Conservation (phyloP, 192 early-diverging fungal genomes). For the Mortierella antarctica region DNA sequence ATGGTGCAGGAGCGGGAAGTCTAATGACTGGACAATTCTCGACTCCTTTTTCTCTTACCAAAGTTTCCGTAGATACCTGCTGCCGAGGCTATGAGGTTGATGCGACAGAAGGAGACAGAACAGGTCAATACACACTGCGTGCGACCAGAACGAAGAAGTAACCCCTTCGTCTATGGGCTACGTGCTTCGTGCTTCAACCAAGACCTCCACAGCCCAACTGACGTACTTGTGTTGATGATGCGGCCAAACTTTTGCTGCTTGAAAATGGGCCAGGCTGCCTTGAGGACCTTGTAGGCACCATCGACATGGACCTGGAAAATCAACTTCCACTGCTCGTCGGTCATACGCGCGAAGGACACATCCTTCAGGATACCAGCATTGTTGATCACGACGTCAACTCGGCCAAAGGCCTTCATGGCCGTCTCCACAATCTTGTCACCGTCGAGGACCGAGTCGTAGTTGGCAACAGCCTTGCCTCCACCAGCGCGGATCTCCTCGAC, state of each 20-base stretch:
- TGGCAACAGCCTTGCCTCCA: slow-evolving; percentile 94
- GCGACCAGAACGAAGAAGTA: neutral
- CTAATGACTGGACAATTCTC: neutral
- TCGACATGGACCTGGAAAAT: slow-evolving; percentile 92
- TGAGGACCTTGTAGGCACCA: slow-evolving; percentile 95
- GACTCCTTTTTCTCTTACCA: slow-evolving; percentile 60
- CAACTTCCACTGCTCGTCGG: slow-evolving; percentile 97
- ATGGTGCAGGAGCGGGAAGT: neutral
- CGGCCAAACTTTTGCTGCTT: slow-evolving; percentile 95
- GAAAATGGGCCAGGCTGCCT: slow-evolving; percentile 97
- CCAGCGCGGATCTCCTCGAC: slow-evolving; percentile 80
- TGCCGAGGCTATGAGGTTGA: slow-evolving; percentile 88
- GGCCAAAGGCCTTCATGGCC: slow-evolving; percentile 94
- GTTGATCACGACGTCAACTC: slow-evolving; percentile 96
- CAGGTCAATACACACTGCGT: neutral
- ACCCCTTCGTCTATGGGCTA: neutral
- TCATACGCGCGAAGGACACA: slow-evolving; percentile 96
- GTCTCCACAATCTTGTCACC: slow-evolving; percentile 99
- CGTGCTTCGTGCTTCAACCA: neutral
- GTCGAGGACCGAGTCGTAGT: slow-evolving; percentile 97
- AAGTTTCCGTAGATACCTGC: slow-evolving; percentile 99
- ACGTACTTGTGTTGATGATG: slow-evolving; percentile 63
- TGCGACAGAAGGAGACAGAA: neutral
- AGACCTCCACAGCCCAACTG: neutral
- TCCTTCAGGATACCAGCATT: slow-evolving; percentile 99